Base-by-base conservation (phyloP, 208 protist species). In the Wallacemonas rigidus region DNA sequence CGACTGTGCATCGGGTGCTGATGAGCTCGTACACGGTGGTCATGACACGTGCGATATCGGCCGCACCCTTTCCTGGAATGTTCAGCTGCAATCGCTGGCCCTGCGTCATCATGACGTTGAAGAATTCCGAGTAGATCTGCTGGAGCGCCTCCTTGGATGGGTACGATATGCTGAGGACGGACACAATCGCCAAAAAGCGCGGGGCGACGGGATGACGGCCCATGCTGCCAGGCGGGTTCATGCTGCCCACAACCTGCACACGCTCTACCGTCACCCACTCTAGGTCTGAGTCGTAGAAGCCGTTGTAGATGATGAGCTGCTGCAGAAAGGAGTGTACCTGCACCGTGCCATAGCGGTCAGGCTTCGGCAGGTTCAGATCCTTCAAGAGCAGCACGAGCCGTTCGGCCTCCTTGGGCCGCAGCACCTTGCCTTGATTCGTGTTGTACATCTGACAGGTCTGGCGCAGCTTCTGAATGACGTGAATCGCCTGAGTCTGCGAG, bases 321-420 rank as follows among this genome's bases (percentile, higher is more conserved):
- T 99, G 98, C 45, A 99, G 84, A 47, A 99, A 94, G 1, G 97
- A 95, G 74, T 99, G 96, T 26, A 99, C 78, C 83, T 99, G 94
- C 48, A 98, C 94, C 11, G 98, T 99, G 68, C 93, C 97, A 87
- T 99, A 99, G 78, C 96, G 95, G 87, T 99, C 98, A 7, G 98
- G 98, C 82, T 95, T 97, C 7, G 98, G 98, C 54, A 99, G 82
- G 81, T 99, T 99, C 48, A 99, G 82, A 77, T 99, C 98, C 87
- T 99, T 98, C 38, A 99, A 80, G 65, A 98, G 92, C 12, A 99
- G 75, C 12, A 99, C 89, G 17, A 99, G 87, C 6, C 95, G 87
- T 61, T 99, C 97, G 15, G 86, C 90, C 43, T 98, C 93, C 75
- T 98, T 98, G 12, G 98, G 98, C 2, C 98, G 86, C 41, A 99